Conservation (phyloP, 2,329 filamentous ascomycete genomes). For the Scedosporium dehoogii region DNA sequence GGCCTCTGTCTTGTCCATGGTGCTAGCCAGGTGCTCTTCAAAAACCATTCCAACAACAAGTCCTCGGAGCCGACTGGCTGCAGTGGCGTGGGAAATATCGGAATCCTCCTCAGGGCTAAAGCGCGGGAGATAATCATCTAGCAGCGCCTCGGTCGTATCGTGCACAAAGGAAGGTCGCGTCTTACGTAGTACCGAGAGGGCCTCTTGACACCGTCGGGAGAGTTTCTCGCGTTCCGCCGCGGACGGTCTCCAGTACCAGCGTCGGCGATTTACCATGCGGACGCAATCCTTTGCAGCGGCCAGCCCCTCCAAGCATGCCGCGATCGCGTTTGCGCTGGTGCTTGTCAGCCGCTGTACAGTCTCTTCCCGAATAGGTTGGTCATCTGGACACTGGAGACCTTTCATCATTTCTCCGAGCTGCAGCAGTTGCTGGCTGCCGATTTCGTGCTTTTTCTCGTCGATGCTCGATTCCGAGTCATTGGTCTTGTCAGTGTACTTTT, state of each 20-base stretch:
- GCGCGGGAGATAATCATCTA: background rate
- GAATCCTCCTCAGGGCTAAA: slow-evolving; percentile 25
- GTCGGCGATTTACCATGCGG: background rate
- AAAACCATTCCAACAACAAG: slow-evolving; percentile 37
- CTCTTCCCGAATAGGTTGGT: slow-evolving; percentile 19
- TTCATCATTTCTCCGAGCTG: slow-evolving; percentile 23
- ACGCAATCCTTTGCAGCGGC: background rate
- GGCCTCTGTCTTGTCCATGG: slow-evolving; percentile 17
- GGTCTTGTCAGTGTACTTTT: background rate
- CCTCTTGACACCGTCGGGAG: slow-evolving; percentile 11
- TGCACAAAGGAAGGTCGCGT: background rate
- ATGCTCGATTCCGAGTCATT: background rate
- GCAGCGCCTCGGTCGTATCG: background rate
- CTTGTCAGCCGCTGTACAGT: slow-evolving; percentile 20
- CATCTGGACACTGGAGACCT: slow-evolving; percentile 27
- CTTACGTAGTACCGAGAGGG: background rate
- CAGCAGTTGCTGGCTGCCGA: slow-evolving; percentile 18
- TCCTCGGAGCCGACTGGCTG: slow-evolving; percentile 20
- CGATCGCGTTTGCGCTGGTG: slow-evolving; percentile 29
- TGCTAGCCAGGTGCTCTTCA: slow-evolving; percentile 29
- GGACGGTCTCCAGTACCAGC: background rate
- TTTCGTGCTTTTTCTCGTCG: slow-evolving; percentile 9
- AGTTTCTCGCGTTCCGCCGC: background rate
- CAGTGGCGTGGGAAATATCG: slow-evolving; percentile 18
- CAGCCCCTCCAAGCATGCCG: slow-evolving; percentile 23